Evolutionary conservation across 176 grass and related monocot genomes (phyloP).

Genomic region (Alloteropsis semialata): DNA sequence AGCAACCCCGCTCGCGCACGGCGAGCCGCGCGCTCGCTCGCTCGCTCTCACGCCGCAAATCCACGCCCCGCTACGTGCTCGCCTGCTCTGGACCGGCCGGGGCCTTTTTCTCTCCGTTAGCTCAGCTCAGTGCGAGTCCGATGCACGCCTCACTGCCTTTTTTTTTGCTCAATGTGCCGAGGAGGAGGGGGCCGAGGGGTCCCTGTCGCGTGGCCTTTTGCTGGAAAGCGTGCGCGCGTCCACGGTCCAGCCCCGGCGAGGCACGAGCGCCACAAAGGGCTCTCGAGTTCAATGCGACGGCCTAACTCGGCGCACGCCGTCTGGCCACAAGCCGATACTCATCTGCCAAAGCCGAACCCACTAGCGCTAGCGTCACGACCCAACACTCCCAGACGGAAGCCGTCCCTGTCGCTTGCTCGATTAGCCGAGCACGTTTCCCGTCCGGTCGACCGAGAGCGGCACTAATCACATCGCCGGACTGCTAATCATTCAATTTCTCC

Average conservation of each 20-base stretch:
- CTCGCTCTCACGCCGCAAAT: not conserved
- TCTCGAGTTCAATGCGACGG: not conserved
- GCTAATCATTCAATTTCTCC: no score
- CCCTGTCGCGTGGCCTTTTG: constrained; percentile 16
- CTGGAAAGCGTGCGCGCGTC: constrained; percentile 17
- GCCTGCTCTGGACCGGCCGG: not conserved
- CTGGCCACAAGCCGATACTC: not conserved
- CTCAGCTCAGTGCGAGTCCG: constrained; percentile 42
- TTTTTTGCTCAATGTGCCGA: not conserved
- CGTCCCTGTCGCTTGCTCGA: not conserved
- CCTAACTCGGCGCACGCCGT: not conserved
- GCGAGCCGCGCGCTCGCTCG: no score
- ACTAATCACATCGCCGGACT: not conserved
- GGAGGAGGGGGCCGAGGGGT: not conserved
- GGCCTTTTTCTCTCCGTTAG: not conserved
- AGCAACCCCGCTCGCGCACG: constrained; percentile 27
- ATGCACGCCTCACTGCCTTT: constrained; percentile 35
- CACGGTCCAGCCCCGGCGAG: not conserved
- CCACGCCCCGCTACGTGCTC: not conserved
- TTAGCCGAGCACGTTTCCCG: not conserved
- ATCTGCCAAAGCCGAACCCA: no score
- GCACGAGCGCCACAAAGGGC: constrained; percentile 1
- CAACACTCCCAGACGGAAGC: not conserved
- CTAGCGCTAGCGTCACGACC: no score
- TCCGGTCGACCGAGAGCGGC: not conserved